A percentile compares a stretch with the other conserved stretches of the same genome.
Conservation (phyloP, 768 basidiomycete genomes). For the Pilatotrama ljubarskyi region DNA sequence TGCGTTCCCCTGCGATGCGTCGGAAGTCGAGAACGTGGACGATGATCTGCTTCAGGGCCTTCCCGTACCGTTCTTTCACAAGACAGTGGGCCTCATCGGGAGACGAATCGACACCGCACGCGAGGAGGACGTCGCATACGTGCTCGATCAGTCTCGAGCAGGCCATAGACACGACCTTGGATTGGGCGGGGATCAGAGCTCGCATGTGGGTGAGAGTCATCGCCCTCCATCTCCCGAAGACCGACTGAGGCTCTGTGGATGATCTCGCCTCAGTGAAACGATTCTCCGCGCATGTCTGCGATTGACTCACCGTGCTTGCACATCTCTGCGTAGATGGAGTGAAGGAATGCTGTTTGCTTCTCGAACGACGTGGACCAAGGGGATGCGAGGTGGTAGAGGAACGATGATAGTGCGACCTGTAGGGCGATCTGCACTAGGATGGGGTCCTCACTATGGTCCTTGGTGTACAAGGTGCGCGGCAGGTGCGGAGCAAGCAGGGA, state of each 20-base stretch:
- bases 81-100: neutral
- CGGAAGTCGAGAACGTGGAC: constrained; percentile 10
- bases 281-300: neutral
- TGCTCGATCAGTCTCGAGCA: neutral
- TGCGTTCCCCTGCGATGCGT: constrained; percentile 6
- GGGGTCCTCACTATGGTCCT: constrained; percentile 2
- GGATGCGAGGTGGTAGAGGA: constrained; percentile 3
- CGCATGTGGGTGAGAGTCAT: constrained; percentile 8
- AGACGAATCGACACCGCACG: neutral
- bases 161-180: neutral
- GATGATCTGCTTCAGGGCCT: neutral
- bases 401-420: constrained; percentile 5
- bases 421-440: constrained; percentile 17
- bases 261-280: neutral
- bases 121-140: constrained; percentile 2
- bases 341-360: neutral
- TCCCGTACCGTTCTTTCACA: neutral
- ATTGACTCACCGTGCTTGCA: constrained; percentile 3
- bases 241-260: constrained; percentile 13
- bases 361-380: neutral
- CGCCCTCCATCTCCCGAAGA: constrained; percentile 16
- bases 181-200: neutral
- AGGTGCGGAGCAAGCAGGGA: neutral
- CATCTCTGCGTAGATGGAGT: constrained; percentile 8
- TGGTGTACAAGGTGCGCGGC: neutral